Conservation (phyloP, 139 green algal species). For the Ulvella scutata region DNA sequence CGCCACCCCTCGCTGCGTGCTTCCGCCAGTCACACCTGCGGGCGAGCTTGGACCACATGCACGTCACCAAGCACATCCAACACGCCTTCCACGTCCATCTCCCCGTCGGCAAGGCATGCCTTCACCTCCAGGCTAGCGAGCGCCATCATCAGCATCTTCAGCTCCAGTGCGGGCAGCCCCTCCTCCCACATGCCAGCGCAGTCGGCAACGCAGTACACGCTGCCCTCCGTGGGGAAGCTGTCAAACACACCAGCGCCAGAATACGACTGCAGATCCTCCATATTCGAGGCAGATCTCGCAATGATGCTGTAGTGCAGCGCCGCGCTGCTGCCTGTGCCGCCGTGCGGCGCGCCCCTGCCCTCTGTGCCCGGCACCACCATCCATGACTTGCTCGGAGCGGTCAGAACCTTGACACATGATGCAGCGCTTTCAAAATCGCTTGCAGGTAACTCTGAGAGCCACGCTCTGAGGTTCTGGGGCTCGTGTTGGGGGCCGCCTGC, state of each 20-base stretch:
- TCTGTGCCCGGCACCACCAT: not conserved
- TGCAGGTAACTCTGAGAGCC: not conserved
- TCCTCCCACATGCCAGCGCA: not conserved
- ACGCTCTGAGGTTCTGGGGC: too few relatives aligned
- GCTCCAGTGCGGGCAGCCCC: not conserved
- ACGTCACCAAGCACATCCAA: not conserved
- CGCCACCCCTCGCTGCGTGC: too few relatives aligned
- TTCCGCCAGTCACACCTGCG: not conserved
- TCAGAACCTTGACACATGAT: not conserved
- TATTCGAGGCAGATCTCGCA: not conserved
- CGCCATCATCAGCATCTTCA: not conserved
- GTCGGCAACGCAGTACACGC: not conserved
- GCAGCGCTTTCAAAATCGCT: not conserved
- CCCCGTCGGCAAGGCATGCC: not conserved
- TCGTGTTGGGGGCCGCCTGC: not conserved
- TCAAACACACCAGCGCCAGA: not conserved
- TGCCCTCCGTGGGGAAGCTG: not conserved
- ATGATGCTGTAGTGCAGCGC: not conserved
- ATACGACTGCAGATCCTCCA: not conserved
- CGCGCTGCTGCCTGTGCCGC: not conserved
- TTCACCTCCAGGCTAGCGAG: not conserved
- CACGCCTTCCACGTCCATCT: not conserved
- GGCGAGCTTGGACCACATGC: not conserved
- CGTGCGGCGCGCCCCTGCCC: too few relatives aligned
- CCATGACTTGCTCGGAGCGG: not conserved